Conservation (phyloP, 2,329 filamentous ascomycete species). For the Epichloe elymi region DNA sequence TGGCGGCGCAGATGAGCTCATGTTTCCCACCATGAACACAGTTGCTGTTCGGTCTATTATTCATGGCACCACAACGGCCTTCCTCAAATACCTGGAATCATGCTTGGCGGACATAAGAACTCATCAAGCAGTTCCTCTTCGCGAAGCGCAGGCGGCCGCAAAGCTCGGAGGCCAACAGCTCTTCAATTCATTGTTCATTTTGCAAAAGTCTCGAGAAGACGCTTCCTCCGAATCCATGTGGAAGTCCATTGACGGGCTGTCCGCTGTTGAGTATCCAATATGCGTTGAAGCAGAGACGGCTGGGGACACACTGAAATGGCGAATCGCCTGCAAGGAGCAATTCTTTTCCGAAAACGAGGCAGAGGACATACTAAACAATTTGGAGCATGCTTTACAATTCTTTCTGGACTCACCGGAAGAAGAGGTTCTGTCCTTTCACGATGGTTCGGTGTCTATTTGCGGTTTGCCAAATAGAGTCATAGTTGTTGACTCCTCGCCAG, state of each 20-base stretch:
- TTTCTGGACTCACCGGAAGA: slow-evolving; percentile 37
- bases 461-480: slow-evolving; percentile 31
- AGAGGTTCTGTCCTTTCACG: slow-evolving; percentile 41
- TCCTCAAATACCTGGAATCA: slow-evolving; percentile 62
- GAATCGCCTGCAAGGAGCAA: slow-evolving; percentile 52
- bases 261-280: slow-evolving; percentile 67
- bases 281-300: slow-evolving; percentile 67
- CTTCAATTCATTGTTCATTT: slow-evolving; percentile 45
- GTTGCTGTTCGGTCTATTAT: slow-evolving; percentile 61
- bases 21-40: slow-evolving; percentile 91
- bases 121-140: slow-evolving; percentile 65
- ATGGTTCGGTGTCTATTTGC: slow-evolving; percentile 47
- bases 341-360: slow-evolving; percentile 35
- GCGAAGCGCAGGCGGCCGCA: slow-evolving; percentile 44
- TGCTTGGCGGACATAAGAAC: slow-evolving; percentile 52
- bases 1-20: slow-evolving; percentile 49
- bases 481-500: background rate
- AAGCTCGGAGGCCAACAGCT: slow-evolving; percentile 24
- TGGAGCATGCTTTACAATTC: slow-evolving; percentile 46
- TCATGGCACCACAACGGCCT: slow-evolving; percentile 50
- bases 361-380: slow-evolving; percentile 36
- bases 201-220: slow-evolving; percentile 27
- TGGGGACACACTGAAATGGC: slow-evolving; percentile 47
- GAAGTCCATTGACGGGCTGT: slow-evolving; percentile 47
- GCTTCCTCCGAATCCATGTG: slow-evolving; percentile 29